Conservation (phyloP, 257 asterid species). For the Rubia yunnanensis region DNA sequence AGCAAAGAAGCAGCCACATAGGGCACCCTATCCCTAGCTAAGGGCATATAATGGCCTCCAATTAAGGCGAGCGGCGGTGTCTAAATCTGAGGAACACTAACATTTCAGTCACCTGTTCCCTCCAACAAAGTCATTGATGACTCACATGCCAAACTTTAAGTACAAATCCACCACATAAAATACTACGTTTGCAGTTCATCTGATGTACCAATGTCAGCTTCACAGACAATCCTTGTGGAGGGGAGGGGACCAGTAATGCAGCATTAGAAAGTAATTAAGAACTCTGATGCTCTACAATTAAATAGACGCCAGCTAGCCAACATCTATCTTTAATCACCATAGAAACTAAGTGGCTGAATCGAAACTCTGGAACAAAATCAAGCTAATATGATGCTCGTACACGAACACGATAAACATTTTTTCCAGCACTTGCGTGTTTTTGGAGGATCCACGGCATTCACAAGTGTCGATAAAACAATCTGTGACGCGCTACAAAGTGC, state of each 20-base stretch:
- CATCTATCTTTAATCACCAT: no score
- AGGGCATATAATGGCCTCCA: slow-evolving; percentile 1
- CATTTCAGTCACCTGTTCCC: slow-evolving; percentile 48
- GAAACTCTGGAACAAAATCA: no score
- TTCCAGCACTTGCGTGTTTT: no score
- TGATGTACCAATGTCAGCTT: slow-evolving; percentile 4
- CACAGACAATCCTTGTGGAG: slow-evolving; percentile 5
- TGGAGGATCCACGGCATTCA: no score
- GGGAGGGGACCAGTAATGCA: background rate
- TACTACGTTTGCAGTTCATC: background rate
- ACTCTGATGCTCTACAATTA: background rate
- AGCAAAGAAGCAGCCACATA: background rate
- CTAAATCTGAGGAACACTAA: slow-evolving; percentile 18
- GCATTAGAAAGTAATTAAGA: background rate
- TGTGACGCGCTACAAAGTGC: no score
- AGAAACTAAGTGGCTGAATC: no score
- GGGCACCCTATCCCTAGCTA: slow-evolving; percentile 4
- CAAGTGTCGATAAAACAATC: no score
- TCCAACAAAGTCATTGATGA: slow-evolving; percentile 30
- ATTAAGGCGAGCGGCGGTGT: slow-evolving; percentile 7
- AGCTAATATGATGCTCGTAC: no score
- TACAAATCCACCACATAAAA: slow-evolving; percentile 5
- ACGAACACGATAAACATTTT: no score
- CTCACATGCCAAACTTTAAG: slow-evolving; percentile 19
- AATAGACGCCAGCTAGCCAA: no score